Evolutionary conservation across 768 basidiomycete species (phyloP), one percentile per base, ranked within the genome.

Genomic region (Agrocybe praecox): DNA sequence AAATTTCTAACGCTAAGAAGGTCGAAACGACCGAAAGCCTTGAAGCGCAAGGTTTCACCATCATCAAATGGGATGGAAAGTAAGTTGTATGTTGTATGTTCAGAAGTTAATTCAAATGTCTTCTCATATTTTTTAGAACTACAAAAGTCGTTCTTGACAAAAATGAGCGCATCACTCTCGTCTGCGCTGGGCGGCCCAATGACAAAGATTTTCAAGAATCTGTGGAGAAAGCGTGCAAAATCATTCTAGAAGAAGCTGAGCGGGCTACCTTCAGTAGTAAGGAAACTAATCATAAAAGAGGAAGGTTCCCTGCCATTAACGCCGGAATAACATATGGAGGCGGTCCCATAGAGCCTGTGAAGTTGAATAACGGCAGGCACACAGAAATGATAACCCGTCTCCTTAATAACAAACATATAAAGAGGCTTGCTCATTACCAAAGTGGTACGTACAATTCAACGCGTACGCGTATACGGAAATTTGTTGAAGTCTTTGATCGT

Each of bases 241-340:
- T n/a, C 36, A 14, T 40, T 14, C 36, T 40, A 4, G 6, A n/a
- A 40, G 36, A 40, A n/a, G 36, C 36, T 14, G 5, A 14, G 36
- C 14, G 6, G 14, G n/a, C 36, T 3, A 40, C 5, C 5, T 40
- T 40, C n/a, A 14, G 36, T 5, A 6, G 6, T 5, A 12, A 14
- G 6, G 36, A 40, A 4, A 40, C n/a, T 14, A 40, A 40, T 14
- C 36, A 40, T 14, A 40, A 40, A 12, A 14, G 56, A 9, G 49
- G 56, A 3, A 17, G 34, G 8, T 58, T 49, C 22, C 57, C 51
- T n/a, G 34, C 24, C 36, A 14, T 58, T 12, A 58, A 53, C 52
- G 44, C 52, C 9, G 46, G 57, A 2, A 26, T 53, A 17, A 53
- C 47, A 19, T 46, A 58, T 48, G 57, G 46, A 14, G 15, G 49